phyloP scores from a whole-genome alignment of 2,329 filamentous ascomycete genomes.

The Talaromyces sp. region DNA sequence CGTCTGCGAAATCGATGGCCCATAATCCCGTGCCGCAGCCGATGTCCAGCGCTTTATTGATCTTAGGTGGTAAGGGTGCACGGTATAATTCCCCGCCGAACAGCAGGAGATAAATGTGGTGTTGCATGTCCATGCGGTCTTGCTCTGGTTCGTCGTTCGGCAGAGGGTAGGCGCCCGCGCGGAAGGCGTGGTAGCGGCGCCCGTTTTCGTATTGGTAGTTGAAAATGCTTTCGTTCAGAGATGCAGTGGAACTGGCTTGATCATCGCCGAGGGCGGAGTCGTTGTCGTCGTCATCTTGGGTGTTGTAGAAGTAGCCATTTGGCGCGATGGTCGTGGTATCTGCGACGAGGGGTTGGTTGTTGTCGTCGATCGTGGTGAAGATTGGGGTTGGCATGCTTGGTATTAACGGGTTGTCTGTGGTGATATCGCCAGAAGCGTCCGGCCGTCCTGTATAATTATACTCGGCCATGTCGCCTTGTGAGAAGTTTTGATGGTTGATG shows the following conservation, averaged over 20 bases:
- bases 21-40: slow-evolving; percentile 19
- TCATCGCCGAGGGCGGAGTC: slow-evolving; percentile 17
- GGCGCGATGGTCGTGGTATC: slow-evolving; percentile 3
- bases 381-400: background rate
- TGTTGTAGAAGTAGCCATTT: slow-evolving; percentile 7
- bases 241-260: slow-evolving; percentile 15
- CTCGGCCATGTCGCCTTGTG: background rate
- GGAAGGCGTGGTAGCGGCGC: slow-evolving; percentile 23
- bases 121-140: slow-evolving; percentile 24
- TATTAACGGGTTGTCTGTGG: background rate
- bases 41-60: slow-evolving; percentile 15
- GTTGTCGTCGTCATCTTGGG: slow-evolving; percentile 13
- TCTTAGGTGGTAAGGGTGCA: slow-evolving; percentile 11
- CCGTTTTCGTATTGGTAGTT: slow-evolving; percentile 21
- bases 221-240: slow-evolving; percentile 17
- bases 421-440: background rate
- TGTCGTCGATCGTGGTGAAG: background rate
- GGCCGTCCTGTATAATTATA: background rate
- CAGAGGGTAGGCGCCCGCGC: slow-evolving; percentile 22
- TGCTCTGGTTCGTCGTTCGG: slow-evolving; percentile 27
- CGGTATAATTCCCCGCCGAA: slow-evolving; percentile 18
- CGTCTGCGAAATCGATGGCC: slow-evolving; percentile 21
- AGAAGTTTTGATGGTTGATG: no score
- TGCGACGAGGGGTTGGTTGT: slow-evolving; percentile 3
- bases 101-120: slow-evolving; percentile 18